Conservation (phyloP, 2,329 filamentous ascomycete genomes). For the Dendrostoma leiphaemia region DNA sequence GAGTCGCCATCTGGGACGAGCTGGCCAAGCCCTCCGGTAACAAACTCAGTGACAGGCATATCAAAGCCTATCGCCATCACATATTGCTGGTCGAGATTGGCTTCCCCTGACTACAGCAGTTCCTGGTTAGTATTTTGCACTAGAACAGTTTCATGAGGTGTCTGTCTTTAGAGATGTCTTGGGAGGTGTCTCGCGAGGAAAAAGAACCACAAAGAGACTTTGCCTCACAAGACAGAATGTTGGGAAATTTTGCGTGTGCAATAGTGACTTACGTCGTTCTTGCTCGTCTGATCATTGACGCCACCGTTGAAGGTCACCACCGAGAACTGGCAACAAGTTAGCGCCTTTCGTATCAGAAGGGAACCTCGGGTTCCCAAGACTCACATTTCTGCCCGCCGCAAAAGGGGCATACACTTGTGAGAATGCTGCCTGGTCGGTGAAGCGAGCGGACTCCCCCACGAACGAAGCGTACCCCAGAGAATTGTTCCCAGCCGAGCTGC, state of each 20-base stretch:
- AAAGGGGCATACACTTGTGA: conserved; percentile 38
- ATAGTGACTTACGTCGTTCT: too few relatives aligned
- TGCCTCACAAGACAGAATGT: too few relatives aligned
- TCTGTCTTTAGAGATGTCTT: too few relatives aligned
- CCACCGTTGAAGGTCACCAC: conserved; percentile 38
- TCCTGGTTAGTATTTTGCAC: too few relatives aligned
- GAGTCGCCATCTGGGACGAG: conserved; percentile 27
- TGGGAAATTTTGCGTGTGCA: too few relatives aligned
- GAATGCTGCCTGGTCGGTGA: conserved; percentile 40
- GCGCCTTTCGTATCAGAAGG: accelerated
- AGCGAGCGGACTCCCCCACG: conserved; percentile 47
- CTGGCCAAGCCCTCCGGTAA: conserved; percentile 35
- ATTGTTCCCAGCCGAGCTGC: conserved; percentile 42
- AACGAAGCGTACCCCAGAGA: conserved; percentile 50
- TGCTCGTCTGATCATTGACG: conserved; percentile 35
- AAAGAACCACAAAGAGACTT: too few relatives aligned
- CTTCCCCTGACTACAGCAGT: conserved; percentile 23
- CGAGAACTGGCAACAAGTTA: conserved; percentile 28
- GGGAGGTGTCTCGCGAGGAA: too few relatives aligned
- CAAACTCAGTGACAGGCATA: conserved; percentile 26
- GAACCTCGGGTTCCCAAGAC: accelerated
- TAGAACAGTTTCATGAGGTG: too few relatives aligned
- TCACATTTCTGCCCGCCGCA: conserved; percentile 31
- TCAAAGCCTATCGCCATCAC: conserved; percentile 22
- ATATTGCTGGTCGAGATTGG: conserved; percentile 28